Conservation (phyloP, 1,139 yeast genomes). For the Wickerhamomyces sp. region DNA sequence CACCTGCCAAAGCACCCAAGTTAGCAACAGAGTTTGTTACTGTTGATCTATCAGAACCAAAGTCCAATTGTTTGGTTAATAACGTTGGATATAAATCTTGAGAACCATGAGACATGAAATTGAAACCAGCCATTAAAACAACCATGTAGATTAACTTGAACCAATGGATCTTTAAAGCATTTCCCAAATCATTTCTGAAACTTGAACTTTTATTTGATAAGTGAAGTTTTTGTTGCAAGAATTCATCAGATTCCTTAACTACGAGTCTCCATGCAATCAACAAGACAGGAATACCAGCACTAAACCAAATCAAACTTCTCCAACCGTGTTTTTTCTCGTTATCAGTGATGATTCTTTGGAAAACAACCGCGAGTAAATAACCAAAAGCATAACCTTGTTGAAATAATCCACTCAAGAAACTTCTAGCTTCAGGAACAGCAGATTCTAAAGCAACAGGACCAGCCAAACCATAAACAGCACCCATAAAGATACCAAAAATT, state of each 20-base stretch:
- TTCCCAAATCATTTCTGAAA: constrained; percentile 21
- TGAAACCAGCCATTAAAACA: constrained; percentile 57
- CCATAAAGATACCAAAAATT: constrained; percentile 63
- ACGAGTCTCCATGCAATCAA: constrained; percentile 48
- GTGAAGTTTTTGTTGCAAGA: constrained; percentile 29
- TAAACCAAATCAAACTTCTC: constrained; percentile 79
- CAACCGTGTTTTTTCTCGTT: constrained; percentile 48
- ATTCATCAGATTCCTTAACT: constrained; percentile 61
- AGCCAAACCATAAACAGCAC: constrained; percentile 66
- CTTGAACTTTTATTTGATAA: constrained; percentile 24
- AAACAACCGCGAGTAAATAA: constrained; percentile 56
- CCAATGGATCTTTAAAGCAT: constrained; percentile 37
- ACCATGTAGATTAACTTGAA: constrained; percentile 45
- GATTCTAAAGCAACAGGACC: constrained; percentile 67
- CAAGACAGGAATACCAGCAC: constrained; percentile 62
- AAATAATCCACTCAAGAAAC: constrained; percentile 60
- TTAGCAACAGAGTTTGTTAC: constrained; percentile 68
- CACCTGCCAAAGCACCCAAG: constrained; percentile 65
- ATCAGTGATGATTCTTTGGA: constrained; percentile 55
- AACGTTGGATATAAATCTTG: constrained; percentile 71
- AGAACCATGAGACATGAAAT: constrained; percentile 69
- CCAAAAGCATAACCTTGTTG: constrained; percentile 78
- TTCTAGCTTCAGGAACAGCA: constrained; percentile 57
- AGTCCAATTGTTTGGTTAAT: constrained; percentile 48
- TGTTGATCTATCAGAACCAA: constrained; percentile 46